Evolutionary conservation across 441 rosid species (phyloP), one percentile per base, ranked within the genome.

Genomic region (Daphne laureola): DNA sequence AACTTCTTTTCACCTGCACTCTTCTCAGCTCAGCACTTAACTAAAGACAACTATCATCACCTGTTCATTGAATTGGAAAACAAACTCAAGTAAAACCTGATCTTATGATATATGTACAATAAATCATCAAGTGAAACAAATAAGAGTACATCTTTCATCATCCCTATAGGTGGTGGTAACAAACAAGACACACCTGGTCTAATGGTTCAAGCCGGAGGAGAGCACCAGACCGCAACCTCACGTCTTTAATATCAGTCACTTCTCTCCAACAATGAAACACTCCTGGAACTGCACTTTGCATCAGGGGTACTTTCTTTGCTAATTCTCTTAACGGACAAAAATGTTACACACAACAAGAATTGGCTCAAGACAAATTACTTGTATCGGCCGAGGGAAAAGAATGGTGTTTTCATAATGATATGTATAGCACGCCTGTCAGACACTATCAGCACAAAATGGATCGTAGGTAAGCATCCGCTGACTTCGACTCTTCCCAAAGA

Each of bases 331-430:
- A 70, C 62, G 59, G 60, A 61, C 60, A 53, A 38, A 43, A 64
- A 15, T 51, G 59, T 54, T 15, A 64, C 61, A 55, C 52, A 36
- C 57, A 59, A 68, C 54, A 46, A 53, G 61, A 58, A 59, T 38
- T 44, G 55, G 43, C 44, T 54, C 46, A 43, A 40, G 46, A 18
- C 59, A 49, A 49, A 52, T 26, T 67, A 61, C 55, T 36, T 43
- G 59, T 63, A 67, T 53, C 12, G 51, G 51, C 49, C 64, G 31
- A 27, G 65, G 40, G 51, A 68, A 78, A 75, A 70, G 68, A 79
- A 84, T 72, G 72, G 64, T 9, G 8, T 66, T 49, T 70, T 60
- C 66, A 50, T 61, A 46, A 59, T 45, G 51, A 70, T 54, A 73
- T 62, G 8, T 31, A 31, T 31, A 6, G 38, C 57, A 57, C 17